Base-by-base conservation (phyloP, 2,329 filamentous ascomycete species). In the Plenodomus tracheiphilus region DNA sequence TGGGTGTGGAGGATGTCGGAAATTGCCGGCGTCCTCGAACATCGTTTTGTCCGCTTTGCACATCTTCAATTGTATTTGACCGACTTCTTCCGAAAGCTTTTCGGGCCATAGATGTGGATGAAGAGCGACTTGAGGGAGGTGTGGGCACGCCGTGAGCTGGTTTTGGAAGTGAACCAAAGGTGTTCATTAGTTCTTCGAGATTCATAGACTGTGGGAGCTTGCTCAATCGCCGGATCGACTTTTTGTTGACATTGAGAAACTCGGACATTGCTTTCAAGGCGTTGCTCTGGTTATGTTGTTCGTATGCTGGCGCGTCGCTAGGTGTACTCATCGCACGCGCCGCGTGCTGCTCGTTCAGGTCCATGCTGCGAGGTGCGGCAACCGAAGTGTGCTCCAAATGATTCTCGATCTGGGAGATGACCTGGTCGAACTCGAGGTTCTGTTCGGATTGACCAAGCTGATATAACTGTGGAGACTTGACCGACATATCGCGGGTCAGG, bases 341-440 rank as follows among this genome's bases (percentile, higher is more conserved):
- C 18, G 73, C 66, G 51, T 78, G 76, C 50, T 77, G 71, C 39
- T 73, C 75, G 46, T 75, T 78, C 39, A 77, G 70, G 64, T 61
- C 44, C 48, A 67, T 58, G 22, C 53, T 56, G 19, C 60, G 54
- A 22, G 49, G 53, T 15, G 53, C 21, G 47, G 61, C 15, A 35
- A 53, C 4, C 25, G 54, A 36, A 38, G 59, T 38, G 56, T 60
- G 51, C 45, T 59, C 51, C 57, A 49, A 49, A 21, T 64, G 74
- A 44, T 68, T 69, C 39, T 74, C 72, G 20, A 77, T 73, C 43
- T 76, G 73, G n/a, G 65, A 70, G 48, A 79, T 72, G 11, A 79
- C 69, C 15, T 69, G 69, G 57, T 79, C 76, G 45, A 80, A 79
- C 42, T 77, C 74, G 17, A 80, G 69, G 68, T 66, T 47, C 48